Conservation (phyloP, 1,284 basidiomycete genomes). For the Trichosporon coremiiforme region DNA sequence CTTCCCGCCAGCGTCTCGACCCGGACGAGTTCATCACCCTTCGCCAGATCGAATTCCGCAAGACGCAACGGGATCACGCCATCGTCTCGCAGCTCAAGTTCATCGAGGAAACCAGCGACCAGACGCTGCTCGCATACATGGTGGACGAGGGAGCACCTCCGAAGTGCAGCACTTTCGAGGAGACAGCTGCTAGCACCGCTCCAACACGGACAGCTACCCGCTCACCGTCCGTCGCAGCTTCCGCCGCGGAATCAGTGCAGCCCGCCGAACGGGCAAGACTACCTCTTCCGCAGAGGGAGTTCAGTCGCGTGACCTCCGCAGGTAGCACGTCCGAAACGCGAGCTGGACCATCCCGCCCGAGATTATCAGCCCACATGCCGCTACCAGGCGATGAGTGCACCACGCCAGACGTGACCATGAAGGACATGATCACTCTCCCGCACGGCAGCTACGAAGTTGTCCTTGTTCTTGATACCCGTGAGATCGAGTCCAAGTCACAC, state of each 20-base stretch:
- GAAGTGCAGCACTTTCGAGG: slow-evolving; percentile 45
- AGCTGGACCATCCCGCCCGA: slow-evolving; percentile 23
- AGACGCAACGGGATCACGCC: slow-evolving; percentile 39
- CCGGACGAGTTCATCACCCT: slow-evolving; percentile 46
- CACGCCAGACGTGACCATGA: slow-evolving; percentile 37
- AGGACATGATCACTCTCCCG: slow-evolving; percentile 56
- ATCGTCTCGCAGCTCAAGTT: slow-evolving; percentile 43
- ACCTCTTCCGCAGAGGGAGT: background rate
- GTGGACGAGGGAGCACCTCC: slow-evolving; percentile 50
- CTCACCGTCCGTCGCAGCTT: background rate
- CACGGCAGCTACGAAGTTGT: slow-evolving; percentile 60
- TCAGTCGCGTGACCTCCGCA: background rate
- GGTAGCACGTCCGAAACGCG: background rate
- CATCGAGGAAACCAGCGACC: slow-evolving; percentile 35
- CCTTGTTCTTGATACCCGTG: slow-evolving; percentile 62
- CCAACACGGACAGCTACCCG: background rate
- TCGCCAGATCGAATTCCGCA: slow-evolving; percentile 48
- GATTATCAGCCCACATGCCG: slow-evolving; percentile 43
- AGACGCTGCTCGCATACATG: slow-evolving; percentile 48
- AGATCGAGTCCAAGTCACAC: slow-evolving; percentile 56
- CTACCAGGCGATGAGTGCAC: slow-evolving; percentile 28
- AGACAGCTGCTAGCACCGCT: background rate
- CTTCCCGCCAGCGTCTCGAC: slow-evolving; percentile 36
- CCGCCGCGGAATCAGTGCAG: background rate
- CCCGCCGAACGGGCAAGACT: background rate